Conservation (phyloP, 202 grass and related monocot genomes). For the Eragrostis tef region DNA sequence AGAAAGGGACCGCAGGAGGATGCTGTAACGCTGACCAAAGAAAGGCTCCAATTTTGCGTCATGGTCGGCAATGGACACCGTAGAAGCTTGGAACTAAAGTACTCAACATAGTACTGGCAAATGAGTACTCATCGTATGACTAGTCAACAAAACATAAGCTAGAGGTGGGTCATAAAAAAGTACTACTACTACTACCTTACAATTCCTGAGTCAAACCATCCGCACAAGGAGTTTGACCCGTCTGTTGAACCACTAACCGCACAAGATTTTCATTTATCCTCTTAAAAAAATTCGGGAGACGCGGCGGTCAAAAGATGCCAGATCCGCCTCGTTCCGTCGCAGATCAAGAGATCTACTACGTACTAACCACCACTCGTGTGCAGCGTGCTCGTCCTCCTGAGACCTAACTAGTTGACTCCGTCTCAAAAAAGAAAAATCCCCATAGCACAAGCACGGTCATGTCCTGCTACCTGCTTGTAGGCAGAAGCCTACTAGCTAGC, state of each 20-base stretch:
- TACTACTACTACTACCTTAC: background rate
- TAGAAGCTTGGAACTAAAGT: background rate
- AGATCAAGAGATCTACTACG: conserved; percentile 4
- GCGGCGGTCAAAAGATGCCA: conserved; percentile 43
- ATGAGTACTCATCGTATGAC: background rate
- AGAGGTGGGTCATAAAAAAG: conserved; percentile 46
- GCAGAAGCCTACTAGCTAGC: background rate
- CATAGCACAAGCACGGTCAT: background rate
- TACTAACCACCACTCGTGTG: conserved; percentile 28
- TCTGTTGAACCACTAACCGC: background rate
- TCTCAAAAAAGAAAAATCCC: background rate
- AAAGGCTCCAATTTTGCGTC: conserved; percentile 25
- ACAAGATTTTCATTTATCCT: conserved; percentile 1
- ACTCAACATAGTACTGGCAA: background rate
- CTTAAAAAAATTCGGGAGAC: conserved; percentile 4
- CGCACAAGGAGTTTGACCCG: conserved; percentile 48
- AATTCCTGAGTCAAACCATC: conserved; percentile 36
- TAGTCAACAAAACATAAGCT: conserved; percentile 29
- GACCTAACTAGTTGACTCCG: background rate
- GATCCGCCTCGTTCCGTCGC: conserved; percentile 26
- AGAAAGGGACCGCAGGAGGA: conserved; percentile 1
- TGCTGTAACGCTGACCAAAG: conserved; percentile 47
- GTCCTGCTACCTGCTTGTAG: background rate
- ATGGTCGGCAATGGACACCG: conserved; percentile 11
- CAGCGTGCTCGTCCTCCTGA: conserved; percentile 26